These are phyloP conservation scores for Nicotiana benthamiana DNA, from an alignment of 257 asterid species.

Conservation along the genomic window DNA sequence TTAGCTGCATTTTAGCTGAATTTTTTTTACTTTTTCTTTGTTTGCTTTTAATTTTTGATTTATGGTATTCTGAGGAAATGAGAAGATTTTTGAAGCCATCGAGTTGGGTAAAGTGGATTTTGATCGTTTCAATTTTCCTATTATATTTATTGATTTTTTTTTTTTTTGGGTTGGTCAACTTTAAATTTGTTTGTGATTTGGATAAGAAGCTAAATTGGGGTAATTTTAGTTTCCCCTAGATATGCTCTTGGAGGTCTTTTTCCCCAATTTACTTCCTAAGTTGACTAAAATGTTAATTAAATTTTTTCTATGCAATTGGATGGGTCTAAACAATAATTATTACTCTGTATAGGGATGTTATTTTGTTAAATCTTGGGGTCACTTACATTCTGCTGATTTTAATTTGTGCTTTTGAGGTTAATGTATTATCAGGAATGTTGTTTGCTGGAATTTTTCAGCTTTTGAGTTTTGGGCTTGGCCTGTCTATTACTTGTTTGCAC, in stretches of 20 bases:
- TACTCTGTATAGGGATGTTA: neutral
- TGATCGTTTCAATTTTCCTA: neutral
- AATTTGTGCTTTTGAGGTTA: neutral
- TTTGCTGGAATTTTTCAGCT: neutral
- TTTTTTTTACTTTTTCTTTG: neutral
- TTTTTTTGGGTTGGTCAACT: neutral
- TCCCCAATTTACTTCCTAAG: neutral
- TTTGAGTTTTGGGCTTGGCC: neutral
- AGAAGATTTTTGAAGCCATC: neutral
- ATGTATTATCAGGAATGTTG: neutral
- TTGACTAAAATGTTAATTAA: neutral
- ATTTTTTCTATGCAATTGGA: neutral
- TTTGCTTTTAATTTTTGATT: neutral
- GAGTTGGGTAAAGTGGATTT: neutral
- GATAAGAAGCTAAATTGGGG: neutral
- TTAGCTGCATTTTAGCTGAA: neutral
- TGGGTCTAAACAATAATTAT: neutral
- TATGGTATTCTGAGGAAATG: neutral
- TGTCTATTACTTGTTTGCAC: neutral
- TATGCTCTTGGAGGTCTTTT: neutral
- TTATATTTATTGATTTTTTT: neutral
- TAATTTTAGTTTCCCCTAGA: neutral
- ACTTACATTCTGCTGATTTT: neutral
- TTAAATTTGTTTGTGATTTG: neutral
- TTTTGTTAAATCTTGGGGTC: neutral